Percentiles rank a stretch among this genome's conserved stretches.
Conservation (phyloP, 1,284 basidiomycete species). For the Cerioporus squamosus region DNA sequence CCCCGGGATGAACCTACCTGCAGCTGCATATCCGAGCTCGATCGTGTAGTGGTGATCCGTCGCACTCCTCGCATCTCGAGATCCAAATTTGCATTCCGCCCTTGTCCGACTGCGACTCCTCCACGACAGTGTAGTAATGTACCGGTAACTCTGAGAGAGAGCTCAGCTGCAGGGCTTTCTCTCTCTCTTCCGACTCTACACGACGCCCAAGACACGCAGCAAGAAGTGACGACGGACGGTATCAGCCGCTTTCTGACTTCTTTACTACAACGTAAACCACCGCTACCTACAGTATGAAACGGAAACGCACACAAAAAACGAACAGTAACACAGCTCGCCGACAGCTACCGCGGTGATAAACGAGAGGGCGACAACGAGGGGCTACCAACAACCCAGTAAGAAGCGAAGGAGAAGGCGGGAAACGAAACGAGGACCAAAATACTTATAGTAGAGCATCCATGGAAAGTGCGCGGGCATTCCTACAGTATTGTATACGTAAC, state of each 20-base stretch:
- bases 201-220: neutral
- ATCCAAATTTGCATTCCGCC: too few relatives aligned
- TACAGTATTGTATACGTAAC: slow-evolving; percentile 20
- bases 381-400: neutral
- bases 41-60: too few relatives aligned
- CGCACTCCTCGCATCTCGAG: too few relatives aligned
- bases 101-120: too few relatives aligned
- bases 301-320: neutral
- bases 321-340: neutral
- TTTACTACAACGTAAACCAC: neutral
- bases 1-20: too few relatives aligned
- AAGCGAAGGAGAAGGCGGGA: neutral
- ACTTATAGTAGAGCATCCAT: slow-evolving; percentile 9
- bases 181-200: neutral
- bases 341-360: neutral
- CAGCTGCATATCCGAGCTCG: too few relatives aligned
- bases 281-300: neutral
- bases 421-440: neutral
- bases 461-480: neutral
- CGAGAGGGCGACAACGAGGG: neutral
- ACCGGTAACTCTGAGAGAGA: too few relatives aligned
- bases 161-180: too few relatives aligned
- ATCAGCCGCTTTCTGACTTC: neutral
- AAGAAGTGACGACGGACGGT: neutral
- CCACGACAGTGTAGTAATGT: too few relatives aligned